Conservation (phyloP, 176 grass and related monocot species). For the maize (Zea mays) region DNA sequence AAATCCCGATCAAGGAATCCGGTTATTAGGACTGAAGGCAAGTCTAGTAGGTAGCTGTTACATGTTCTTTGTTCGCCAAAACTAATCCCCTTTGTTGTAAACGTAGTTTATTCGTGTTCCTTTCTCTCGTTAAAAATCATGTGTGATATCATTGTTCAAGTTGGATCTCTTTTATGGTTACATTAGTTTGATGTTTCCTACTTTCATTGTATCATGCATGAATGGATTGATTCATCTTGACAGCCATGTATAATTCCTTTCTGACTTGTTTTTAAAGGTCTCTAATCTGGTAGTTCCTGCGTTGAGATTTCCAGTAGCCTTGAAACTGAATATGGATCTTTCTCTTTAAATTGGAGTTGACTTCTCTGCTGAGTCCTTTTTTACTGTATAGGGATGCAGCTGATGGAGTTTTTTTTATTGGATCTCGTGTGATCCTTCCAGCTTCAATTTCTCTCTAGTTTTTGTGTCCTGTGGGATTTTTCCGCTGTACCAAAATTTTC, state of each 20-base stretch:
- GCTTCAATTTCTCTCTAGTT: constrained; percentile 8
- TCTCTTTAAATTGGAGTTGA: constrained; percentile 30
- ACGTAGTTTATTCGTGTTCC: constrained; percentile 18
- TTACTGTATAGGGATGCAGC: neutral
- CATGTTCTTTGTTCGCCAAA: constrained; percentile 37
- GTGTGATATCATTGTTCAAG: neutral
- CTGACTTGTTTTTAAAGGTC: constrained; percentile 14
- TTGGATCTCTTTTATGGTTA: constrained; percentile 21
- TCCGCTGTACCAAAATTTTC: neutral
- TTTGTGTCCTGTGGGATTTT: neutral
- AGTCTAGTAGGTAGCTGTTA: neutral
- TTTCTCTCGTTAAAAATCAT: constrained; percentile 10
- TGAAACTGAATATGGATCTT: constrained; percentile 5
- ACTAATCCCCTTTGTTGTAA: constrained; percentile 22
- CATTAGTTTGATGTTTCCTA: neutral
- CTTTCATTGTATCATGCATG: constrained; percentile 28
- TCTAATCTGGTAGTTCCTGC: constrained; percentile 10
- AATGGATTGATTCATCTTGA: constrained; percentile 14
- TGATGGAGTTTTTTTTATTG: constrained; percentile 4
- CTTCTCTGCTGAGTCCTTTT: constrained; percentile 6
- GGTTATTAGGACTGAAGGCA: too few species aligned
- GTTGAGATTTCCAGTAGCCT: constrained; percentile 10
- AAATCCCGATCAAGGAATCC: too few species aligned
- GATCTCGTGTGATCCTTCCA: constrained; percentile 25
- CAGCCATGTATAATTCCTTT: neutral